phyloP scores from a whole-genome alignment of 1,284 basidiomycete species.

The Anthracocystis panici-leucophaei region DNA sequence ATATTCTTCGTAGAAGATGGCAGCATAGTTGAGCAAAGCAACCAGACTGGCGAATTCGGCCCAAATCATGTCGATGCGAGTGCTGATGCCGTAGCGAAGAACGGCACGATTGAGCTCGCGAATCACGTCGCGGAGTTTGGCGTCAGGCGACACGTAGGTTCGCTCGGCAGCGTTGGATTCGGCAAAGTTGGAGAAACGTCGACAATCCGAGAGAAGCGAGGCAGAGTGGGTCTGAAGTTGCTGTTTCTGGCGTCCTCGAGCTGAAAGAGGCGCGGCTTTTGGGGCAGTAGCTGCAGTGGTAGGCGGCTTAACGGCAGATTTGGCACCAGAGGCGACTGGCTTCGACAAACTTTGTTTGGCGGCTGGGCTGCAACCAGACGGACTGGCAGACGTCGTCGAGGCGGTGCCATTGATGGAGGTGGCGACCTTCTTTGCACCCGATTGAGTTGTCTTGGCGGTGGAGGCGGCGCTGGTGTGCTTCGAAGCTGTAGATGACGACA shows the following conservation, averaged over 20 bases:
- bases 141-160: conserved; percentile 5
- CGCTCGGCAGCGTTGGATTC: conserved; percentile 17
- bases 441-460: background rate
- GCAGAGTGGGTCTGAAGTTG: conserved; percentile 3
- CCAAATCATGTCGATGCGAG: conserved; percentile 6
- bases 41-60: conserved; percentile 24
- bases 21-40: conserved; percentile 36
- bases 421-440: background rate
- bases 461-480: background rate
- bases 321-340: background rate
- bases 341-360: background rate
- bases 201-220: conserved; percentile 22
- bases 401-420: background rate
- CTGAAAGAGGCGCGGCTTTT: background rate
- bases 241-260: conserved; percentile 13
- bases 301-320: background rate
- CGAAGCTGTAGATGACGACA: background rate
- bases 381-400: background rate
- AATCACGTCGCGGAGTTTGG: conserved; percentile 13
- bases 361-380: background rate
- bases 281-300: background rate
- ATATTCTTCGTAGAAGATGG: conserved; percentile 13
- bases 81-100: background rate
- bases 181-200: conserved; percentile 2
- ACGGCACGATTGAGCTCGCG: conserved; percentile 24